Base-by-base conservation (phyloP, 148 eudicot genomes). In the Silene conica region DNA sequence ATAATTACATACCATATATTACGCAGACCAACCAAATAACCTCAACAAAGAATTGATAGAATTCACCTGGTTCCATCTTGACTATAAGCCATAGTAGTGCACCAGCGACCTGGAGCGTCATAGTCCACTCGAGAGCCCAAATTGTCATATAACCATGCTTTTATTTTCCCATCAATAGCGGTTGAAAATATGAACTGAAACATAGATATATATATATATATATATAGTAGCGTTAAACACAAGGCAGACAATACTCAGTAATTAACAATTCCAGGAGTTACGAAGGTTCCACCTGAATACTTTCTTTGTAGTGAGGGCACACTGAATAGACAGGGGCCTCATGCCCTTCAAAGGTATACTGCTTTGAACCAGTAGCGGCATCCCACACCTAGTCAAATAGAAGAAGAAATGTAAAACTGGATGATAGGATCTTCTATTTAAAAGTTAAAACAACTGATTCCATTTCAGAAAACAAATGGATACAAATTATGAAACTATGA, bases 131-230 rank as follows among this genome's bases (percentile, higher is more conserved):
- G 90, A 68, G 98, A 89, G 64, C 92, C 97, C 81, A 83, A 59
- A 77, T 89, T 89, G 81, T 93, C 98, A 81, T 87, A 93, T 68
- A 93, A 74, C 98, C 98, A 93, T 78, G 95, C 94, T 82, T 88
- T 93, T 73, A 93, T 91, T 82, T 91, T 88, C 66, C 98, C 98
- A 79, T 88, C 96, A 62, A 87, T 83, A 54, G 98, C 93, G n/a
- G 96, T 85, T 70, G 98, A 93, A 80, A 93, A 88, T 77, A 93
- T 81, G 71, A 93, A 91, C 98, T 93, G 88, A 19, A 38, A 18
- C 9, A 74, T 46, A 70, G 69, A 75, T 52, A 80, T 18, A 72
- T 19, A 76, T 74, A 48, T 20, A 78, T n/a, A n/a, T n/a, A 70
- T 22, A 80, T 57, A 67, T 69, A 57, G 59, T 11, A 68, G 26